Evolutionary conservation across 345 rosid genomes (phyloP), one percentile per base, ranked within the genome.

Genomic region (Reutealis trisperma): DNA sequence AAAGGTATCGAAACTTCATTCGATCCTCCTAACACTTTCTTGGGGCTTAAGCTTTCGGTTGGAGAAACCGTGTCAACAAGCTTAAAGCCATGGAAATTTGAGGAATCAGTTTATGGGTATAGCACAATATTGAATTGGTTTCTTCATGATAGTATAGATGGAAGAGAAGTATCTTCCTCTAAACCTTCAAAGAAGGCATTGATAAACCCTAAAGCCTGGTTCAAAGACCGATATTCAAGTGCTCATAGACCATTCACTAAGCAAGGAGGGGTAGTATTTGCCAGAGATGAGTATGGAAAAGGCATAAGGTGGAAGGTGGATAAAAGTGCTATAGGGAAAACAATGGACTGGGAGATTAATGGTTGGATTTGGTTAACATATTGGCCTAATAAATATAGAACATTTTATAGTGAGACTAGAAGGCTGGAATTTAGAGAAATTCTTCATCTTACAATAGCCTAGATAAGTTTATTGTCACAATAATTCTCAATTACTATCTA

Each of bases 301-400:
- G 85, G 84, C 9, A 90, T 92, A 24, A 75, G 77, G 68, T 93
- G 97, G 99, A 95, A 87, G 54, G 83, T 95, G 41, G 97, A 89
- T 55, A 88, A 86, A 75, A 80, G 34, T 45, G 86, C 85, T 2
- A 49, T 80, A 2, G 97, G 98, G 41, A 90, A 73, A 75, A 89
- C 87, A 0, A 88, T 93, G 92, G 96, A 90, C 81, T 93, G 89
- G 88, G 99, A 94, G 51, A 80, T 94, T 15, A 89, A 82, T 78
- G 95, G 99, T 30, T 83, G 94, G 81, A 94, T 94, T 85, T 93
- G 96, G 92, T 64, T 93, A 73, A 94, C 97, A 34, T 94, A 94
- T 83, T 93, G 95, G 99, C 99, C 98, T 58, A 91, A 94, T 47
- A 94, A 88, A 80, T 85, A 89, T 55, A 89, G 84, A 76, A 87